Base-by-base conservation (phyloP, 139 green algal species). In the Nannochloris sp. region DNA sequence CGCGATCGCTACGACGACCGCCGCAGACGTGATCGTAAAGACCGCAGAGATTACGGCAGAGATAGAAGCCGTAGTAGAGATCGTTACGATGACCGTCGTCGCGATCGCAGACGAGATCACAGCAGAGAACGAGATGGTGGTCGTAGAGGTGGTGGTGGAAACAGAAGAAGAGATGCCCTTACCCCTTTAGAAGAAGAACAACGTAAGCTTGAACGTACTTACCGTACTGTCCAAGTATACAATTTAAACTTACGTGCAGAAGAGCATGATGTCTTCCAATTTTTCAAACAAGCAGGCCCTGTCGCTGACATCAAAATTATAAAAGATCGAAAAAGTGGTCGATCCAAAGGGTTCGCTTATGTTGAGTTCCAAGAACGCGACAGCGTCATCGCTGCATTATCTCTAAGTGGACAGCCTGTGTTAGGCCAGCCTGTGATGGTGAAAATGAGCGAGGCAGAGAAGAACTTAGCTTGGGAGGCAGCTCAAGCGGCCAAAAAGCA, bases 271-370 rank as follows among this genome's bases (percentile, higher is more conserved):
- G 71, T 97, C 7, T 96, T 92, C 57, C 65, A 90, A 38, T 93
- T 96, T 59, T 96, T 95, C 67, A 78, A 63, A 8, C 61, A 72
- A 35, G 83, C 78, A 29, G 87, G 89, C 25, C 58, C 46, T 34
- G 76, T 97, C 2, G 78, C 76, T 14, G 92, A 97, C 77, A 90
- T 98, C 35, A 84, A 84, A 33, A 85, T 97, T 63, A 98, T 98
- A 69, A 89, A 76, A 14, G 93, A 98, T 75, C 83, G 90, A 44
- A 87, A 86, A 78, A 95, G 88, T 2, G 78, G 83, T 27, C 77
- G 83, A 30, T 92, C 79, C 63, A 98, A 98, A 79, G 92, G 92
- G 51, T 88, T 97, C 68, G 90, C 92, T 4, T 98, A 98, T 77
- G 85, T 98, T n/a, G 93, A 98, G 83, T 93, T 90, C 54, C 75